Evolutionary conservation across 108 stramenopile species (phyloP), one percentile per base, ranked within the genome.

Genomic region (Cyclotella kingstonii): DNA sequence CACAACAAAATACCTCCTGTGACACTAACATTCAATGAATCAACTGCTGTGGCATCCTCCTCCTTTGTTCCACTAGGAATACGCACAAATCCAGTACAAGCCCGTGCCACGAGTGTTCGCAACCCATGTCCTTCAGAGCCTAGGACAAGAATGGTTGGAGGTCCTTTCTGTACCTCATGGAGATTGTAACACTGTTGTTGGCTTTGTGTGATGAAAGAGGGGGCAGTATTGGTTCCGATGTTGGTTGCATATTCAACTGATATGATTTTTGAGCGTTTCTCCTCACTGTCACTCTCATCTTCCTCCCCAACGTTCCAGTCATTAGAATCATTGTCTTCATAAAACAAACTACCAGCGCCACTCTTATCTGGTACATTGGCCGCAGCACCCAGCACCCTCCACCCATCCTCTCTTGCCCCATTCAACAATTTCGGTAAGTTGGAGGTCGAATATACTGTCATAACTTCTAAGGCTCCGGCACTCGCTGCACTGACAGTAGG

Each of bases 21-120:
- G 1, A 98, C 97, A 66, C 94, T 93, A 38, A 98, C 97, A 76
- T 98, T 98, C 46, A 98, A 64, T 2, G 96, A 96, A 68, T 98
- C 97, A 0, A 98, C 96, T 17, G 82, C 90, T 35, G 52, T 48
- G 19, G 48, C 59, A 49, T 14, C 46, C n/a, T 23, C 57, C 44
- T 41, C 52, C 26, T 42, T 59, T 53, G 17, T 54, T 19, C 78
- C 83, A 9, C 85, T 80, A 18, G 88, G 84, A 53, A 98, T 89
- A n/a, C 76, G 60, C 0, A 98, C 95, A 73, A 96, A 90, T 30
- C 84, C 89, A 6, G 92, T 90, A 68, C 95, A 96, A 4, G 85
- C 73, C 38, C 80, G 80, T 2, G 86, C 78, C 0, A 98, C 95
- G 45, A 94, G 73, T 5, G 81, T 91, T 35, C 97, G 81, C 48